Evolutionary conservation across 345 rosid species (phyloP), one percentile per base, ranked within the genome.

Genomic region (Populus tremula): DNA sequence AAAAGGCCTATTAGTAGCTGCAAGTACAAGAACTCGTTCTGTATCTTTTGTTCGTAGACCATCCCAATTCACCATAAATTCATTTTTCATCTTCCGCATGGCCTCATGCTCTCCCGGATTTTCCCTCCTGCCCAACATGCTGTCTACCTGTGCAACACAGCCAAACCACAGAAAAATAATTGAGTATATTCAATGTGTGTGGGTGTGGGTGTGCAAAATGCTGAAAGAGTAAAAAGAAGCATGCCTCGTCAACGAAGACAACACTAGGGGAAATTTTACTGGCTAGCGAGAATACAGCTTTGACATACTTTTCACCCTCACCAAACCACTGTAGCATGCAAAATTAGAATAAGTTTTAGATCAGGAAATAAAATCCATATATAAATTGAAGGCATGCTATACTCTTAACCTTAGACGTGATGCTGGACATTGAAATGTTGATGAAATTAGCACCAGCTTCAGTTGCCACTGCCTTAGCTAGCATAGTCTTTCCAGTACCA

Each of bases 371-470:
- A 69, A 76, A 25, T 61, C 64, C n/a, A 67, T 20, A 79, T 67
- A 43, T 5, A 23, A 72, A 71, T 66, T 69, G 23, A 59, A 47
- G 36, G 25, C 70, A 69, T 31, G 39, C 33, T 35, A 75, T 25
- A 43, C 61, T 80, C 62, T 49, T 63, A 72, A 95, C 99, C 97
- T 95, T 95, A 9, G 96, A 93, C 35, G 93, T 79, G 78, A 95
- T 91, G 88, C 92, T 95, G 38, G 99, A 95, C 94, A 92, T 89
- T 38, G 97, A 90, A 63, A 93, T 89, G 82, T 92, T 93, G 63
- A 96, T 91, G 81, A 96, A 96, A 82, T 91, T 92, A 54, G 99
- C 99, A 75, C 93, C 97, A 81, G 97, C 97, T 88, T 96, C 99
- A n/a, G 94, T 96, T 74, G 99, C 98, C 70, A 96, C 93, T 14